Evolutionary conservation across 1,139 yeast genomes (phyloP), one percentile per base, ranked within the genome.

Genomic region (Sporopachydermia cereana): DNA sequence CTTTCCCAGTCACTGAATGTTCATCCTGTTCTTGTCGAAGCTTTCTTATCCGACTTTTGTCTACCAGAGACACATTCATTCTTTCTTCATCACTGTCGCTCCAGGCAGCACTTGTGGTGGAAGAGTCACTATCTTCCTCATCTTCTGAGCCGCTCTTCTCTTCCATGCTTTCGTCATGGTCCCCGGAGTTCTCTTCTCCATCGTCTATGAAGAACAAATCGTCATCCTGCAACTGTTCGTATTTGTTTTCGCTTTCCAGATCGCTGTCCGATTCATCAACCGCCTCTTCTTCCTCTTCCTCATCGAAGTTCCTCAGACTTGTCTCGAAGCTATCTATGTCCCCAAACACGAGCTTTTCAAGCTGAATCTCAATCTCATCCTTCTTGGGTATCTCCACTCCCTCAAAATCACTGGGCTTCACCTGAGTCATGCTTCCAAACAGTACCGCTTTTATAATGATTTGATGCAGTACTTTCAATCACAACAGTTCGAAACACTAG

Each of bases 271-370:
- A 66, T 5, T 49, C 61, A 20, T 57, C 58, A 12, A 54, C 57
- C 39, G 63, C 66, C 2, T 61, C 67, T 24, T 49, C 57, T 3
- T 54, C 59, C 16, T 58, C 62, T 21, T 61, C 67, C 2, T 60
- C 68, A 52, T 77, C 85, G 42, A 76, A 64, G 50, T 74, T 74
- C 51, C 70, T 74, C 58, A 84, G 68, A 50, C 79, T 83, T 42
- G 67, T 60, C 51, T 82, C 88, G 60, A 89, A 88, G 24, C 91
- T 93, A 41, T 79, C 79, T 2, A 72, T 57, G 59, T 91, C 97
- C 20, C 98, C 97, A 63, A 93, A 91, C 3, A 93, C 96, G 18
- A 85, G 69, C 59, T 77, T 84, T 52, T 89, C 95, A 44, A 91
- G 71, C 47, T 68, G 73, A 41, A 81, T 53, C 60, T 89, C 97